Percentiles rank a stretch among this genome's conserved stretches.
Evolutionary conservation across 768 basidiomycete genomes (phyloP).

Genomic region (Mycena metata): DNA sequence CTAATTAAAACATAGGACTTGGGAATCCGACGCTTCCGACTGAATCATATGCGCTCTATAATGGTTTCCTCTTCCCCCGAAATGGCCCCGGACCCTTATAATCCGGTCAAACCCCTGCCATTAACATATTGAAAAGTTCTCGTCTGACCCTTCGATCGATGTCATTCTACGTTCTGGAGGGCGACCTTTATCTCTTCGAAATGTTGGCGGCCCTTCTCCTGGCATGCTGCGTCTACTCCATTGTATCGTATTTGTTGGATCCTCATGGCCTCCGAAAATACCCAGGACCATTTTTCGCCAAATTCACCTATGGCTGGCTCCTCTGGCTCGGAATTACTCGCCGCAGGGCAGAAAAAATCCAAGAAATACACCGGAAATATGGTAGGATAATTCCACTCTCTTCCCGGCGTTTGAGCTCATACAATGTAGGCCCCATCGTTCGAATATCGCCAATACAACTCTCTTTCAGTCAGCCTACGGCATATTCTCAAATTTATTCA

Average conservation of each 20-base stretch:
- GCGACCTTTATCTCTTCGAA: slow-evolving; percentile 1
- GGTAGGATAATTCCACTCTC: slow-evolving; percentile 50
- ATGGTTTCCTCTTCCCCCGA: too few relatives aligned
- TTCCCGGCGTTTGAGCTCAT: too few relatives aligned
- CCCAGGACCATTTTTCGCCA: slow-evolving; percentile 62
- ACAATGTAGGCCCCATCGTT: slow-evolving; percentile 53
- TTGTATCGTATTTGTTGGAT: slow-evolving; percentile 52
- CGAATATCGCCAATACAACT: slow-evolving; percentile 64
- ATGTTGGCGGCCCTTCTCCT: background rate
- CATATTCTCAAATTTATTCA: slow-evolving; percentile 67
- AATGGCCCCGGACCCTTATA: too few relatives aligned
- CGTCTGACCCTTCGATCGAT: too few relatives aligned
- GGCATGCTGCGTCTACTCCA: background rate
- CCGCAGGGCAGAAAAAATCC: slow-evolving; percentile 64
- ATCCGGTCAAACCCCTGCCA: too few relatives aligned
- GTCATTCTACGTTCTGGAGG: too few relatives aligned
- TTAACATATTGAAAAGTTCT: too few relatives aligned
- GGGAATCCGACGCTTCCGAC: too few relatives aligned
- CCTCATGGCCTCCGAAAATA: slow-evolving; percentile 56
- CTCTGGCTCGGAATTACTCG: slow-evolving; percentile 60
- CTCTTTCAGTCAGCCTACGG: slow-evolving; percentile 65
- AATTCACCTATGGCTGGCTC: slow-evolving; percentile 65
- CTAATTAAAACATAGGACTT: too few relatives aligned
- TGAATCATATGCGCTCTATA: too few relatives aligned
- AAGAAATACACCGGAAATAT: slow-evolving; percentile 64